phyloP scores from a whole-genome alignment of 768 basidiomycete species.

The Calocera viscosa region DNA sequence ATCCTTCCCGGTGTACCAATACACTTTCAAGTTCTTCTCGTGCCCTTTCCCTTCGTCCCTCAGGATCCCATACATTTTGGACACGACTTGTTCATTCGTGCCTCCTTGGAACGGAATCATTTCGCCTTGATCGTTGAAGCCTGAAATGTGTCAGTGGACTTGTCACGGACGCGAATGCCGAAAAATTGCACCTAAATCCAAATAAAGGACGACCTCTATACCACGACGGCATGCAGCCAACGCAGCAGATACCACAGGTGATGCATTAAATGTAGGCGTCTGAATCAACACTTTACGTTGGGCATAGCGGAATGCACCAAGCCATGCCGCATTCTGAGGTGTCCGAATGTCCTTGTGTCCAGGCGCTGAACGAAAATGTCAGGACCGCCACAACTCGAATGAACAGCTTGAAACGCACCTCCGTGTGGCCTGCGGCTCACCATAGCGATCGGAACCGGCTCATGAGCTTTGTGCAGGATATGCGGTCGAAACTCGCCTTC shows the following conservation, averaged over 20 bases:
- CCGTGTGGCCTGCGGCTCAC: conserved; percentile 52
- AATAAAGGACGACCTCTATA: conserved; percentile 46
- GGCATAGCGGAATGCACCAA: conserved; percentile 50
- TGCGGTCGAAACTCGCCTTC: conserved; percentile 49
- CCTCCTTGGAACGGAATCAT: conserved; percentile 57
- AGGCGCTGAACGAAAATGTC: conserved; percentile 24
- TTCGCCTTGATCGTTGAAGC: conserved; percentile 46
- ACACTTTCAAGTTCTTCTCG: conserved; percentile 38
- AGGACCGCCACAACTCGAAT: background rate
- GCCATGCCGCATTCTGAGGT: conserved; percentile 57
- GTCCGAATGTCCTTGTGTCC: conserved; percentile 36
- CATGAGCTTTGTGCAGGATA: conserved; percentile 44
- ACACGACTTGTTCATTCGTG: conserved; percentile 56
- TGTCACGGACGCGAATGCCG: background rate
- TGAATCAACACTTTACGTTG: conserved; percentile 56
- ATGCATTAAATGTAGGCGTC: conserved; percentile 59
- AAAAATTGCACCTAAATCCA: conserved; percentile 37
- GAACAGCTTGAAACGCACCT: conserved; percentile 23
- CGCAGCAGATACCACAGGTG: conserved; percentile 45
- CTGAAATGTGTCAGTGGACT: conserved; percentile 11
- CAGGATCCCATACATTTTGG: conserved; percentile 43
- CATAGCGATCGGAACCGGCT: conserved; percentile 51
- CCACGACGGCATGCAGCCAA: conserved; percentile 50
- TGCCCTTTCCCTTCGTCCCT: conserved; percentile 32
- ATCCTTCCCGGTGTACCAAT: conserved; percentile 54